Conservation (phyloP, 2,329 filamentous ascomycete genomes). For the Colletotrichum sp. region DNA sequence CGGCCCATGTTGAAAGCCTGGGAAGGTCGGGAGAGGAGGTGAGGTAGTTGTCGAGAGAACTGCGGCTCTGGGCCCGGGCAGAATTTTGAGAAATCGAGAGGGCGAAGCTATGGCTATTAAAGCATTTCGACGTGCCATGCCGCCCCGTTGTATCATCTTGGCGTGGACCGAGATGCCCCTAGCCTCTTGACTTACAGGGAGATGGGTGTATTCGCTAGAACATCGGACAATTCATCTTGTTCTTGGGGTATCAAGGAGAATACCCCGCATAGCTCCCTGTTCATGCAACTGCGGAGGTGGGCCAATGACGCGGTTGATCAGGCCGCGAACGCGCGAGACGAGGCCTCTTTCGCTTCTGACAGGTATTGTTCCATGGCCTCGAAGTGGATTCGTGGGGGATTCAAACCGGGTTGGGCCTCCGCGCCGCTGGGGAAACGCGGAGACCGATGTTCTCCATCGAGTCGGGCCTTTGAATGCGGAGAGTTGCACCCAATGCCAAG, state of each 20-base stretch:
- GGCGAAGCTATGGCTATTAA: background rate
- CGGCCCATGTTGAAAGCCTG: background rate
- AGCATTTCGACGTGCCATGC: background rate
- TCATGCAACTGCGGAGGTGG: background rate
- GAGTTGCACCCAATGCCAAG: background rate
- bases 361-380: background rate
- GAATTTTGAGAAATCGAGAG: background rate
- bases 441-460: background rate
- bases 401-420: background rate
- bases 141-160: background rate
- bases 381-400: background rate
- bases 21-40: background rate
- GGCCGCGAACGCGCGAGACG: background rate
- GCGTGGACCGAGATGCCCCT: background rate
- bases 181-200: background rate
- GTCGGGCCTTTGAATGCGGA: background rate
- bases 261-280: background rate
- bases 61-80: background rate
- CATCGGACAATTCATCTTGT: background rate
- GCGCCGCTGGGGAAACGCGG: background rate
- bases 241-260: background rate
- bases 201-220: background rate
- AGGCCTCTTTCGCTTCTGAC: background rate
- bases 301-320: background rate
- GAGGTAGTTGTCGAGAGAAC: background rate